Evolutionary conservation across 345 rosid genomes (phyloP).

Genomic region (Anastatica hierochuntica): DNA sequence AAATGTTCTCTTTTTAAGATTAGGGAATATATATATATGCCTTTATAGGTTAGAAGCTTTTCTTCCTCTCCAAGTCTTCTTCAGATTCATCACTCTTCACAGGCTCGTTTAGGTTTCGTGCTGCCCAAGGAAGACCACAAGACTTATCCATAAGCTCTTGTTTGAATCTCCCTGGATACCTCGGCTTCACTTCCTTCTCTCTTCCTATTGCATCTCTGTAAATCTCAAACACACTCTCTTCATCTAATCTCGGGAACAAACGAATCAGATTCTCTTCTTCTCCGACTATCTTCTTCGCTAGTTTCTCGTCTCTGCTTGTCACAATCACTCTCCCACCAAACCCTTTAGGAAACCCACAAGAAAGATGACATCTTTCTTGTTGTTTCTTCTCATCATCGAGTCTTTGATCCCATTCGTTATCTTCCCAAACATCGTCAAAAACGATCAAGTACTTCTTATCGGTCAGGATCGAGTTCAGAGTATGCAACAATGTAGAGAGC

Average conservation of each 20-base stretch:
- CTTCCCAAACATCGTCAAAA: slow-evolving; percentile 31
- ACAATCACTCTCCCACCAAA: slow-evolving; percentile 41
- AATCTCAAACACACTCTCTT: slow-evolving; percentile 26
- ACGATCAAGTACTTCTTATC: slow-evolving; percentile 48
- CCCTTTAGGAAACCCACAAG: slow-evolving; percentile 42
- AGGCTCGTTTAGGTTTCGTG: slow-evolving; percentile 25
- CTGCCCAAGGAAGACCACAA: slow-evolving; percentile 39
- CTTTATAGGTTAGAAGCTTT: background rate
- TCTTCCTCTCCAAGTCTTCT: background rate
- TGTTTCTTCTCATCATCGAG: slow-evolving; percentile 1
- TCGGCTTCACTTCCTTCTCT: background rate
- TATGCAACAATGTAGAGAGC: slow-evolving; percentile 22
- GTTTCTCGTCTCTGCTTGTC: slow-evolving; percentile 30
- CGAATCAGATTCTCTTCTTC: slow-evolving; percentile 28
- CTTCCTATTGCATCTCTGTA: slow-evolving; percentile 15
- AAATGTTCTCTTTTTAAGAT: background rate
- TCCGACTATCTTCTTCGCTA: slow-evolving; percentile 37
- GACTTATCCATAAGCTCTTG: slow-evolving; percentile 30
- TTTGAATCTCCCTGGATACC: slow-evolving; percentile 7
- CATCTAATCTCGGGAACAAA: slow-evolving; percentile 22
- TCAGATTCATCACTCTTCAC: slow-evolving; percentile 3
- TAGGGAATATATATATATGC: background rate
- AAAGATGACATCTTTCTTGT: too few species aligned
- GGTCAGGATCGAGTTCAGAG: slow-evolving; percentile 28
- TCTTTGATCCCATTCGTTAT: slow-evolving; percentile 21